phyloP scores from a whole-genome alignment of 2,329 filamentous ascomycete species.

The Sporothrix protearum region DNA sequence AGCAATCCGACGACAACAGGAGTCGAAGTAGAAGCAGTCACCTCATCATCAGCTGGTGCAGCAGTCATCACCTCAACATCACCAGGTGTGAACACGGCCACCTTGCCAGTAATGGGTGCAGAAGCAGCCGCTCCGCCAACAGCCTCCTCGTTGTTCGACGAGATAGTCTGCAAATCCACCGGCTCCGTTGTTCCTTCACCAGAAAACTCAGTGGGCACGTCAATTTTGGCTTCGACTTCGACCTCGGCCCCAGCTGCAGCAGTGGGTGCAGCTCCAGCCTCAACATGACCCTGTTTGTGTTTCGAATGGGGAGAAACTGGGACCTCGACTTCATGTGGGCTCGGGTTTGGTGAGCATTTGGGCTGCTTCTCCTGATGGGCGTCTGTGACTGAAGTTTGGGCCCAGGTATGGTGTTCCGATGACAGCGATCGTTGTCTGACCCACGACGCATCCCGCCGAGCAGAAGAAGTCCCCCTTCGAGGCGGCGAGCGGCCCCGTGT shows the following conservation, averaged over 20 bases:
- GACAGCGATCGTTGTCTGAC: background rate
- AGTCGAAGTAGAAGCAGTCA: too few relatives aligned
- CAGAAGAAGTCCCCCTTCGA: background rate
- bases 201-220: background rate
- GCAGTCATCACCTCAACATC: too few relatives aligned
- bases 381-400: background rate
- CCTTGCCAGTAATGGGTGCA: background rate
- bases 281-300: too few relatives aligned
- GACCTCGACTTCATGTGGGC: background rate
- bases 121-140: too few relatives aligned
- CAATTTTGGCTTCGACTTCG: background rate
- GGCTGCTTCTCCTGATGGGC: too few relatives aligned
- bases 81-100: too few relatives aligned
- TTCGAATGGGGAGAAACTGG: too few relatives aligned
- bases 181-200: background rate
- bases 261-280: too few relatives aligned
- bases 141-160: background rate
- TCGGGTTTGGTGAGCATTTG: background rate
- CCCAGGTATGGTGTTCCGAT: background rate
- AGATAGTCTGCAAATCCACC: background rate
- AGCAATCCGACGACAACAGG: too few relatives aligned
- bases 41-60: too few relatives aligned
- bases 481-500: conserved; percentile 53
- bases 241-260: background rate
- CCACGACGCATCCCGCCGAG: conserved; percentile 5